These are phyloP conservation scores for Wickerhamiella cacticola DNA, from an alignment of 805 yeast species.

Conservation along the genomic window DNA sequence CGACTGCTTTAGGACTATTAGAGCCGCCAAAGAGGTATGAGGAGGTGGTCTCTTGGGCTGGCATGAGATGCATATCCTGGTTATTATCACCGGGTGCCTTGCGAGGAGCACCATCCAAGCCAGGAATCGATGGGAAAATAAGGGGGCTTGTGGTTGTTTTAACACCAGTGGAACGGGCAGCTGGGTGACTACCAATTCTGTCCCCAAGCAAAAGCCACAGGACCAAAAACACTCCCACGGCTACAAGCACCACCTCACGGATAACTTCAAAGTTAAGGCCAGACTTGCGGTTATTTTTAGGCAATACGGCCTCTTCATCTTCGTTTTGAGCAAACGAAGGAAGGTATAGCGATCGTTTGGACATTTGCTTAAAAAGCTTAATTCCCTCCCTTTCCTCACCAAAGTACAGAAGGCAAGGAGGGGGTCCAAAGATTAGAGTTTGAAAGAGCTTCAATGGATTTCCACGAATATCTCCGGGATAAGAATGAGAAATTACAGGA, in stretches of 20 bases:
- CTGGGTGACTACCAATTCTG: constrained; percentile 1
- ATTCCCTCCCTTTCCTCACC: too few relatives aligned
- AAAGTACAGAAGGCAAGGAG: too few relatives aligned
- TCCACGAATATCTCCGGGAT: constrained; percentile 48
- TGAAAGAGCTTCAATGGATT: constrained; percentile 25
- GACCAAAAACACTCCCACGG: constrained; percentile 20
- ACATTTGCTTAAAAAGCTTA: constrained; percentile 1
- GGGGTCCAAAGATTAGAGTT: neutral
- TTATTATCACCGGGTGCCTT: constrained; percentile 28
- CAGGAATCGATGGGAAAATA: constrained; percentile 23
- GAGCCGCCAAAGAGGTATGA: constrained; percentile 19
- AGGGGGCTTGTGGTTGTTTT: constrained; percentile 15
- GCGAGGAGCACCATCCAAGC: constrained; percentile 12
- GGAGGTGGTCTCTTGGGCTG: constrained; percentile 12
- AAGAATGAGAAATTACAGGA: constrained; percentile 52
- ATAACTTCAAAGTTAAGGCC: constrained; percentile 19
- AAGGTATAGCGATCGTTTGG: constrained; percentile 7
- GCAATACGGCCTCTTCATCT: constrained; percentile 13
- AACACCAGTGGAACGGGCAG: constrained; percentile 9
- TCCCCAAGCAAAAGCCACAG: constrained; percentile 24
- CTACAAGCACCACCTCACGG: constrained; percentile 22
- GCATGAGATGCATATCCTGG: constrained; percentile 13
- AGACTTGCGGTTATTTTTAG: constrained; percentile 12
- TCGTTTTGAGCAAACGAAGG: constrained; percentile 15
- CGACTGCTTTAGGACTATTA: constrained; percentile 34